Evolutionary conservation across 306 rosid species (phyloP).

Genomic region (Cucumis melo): DNA sequence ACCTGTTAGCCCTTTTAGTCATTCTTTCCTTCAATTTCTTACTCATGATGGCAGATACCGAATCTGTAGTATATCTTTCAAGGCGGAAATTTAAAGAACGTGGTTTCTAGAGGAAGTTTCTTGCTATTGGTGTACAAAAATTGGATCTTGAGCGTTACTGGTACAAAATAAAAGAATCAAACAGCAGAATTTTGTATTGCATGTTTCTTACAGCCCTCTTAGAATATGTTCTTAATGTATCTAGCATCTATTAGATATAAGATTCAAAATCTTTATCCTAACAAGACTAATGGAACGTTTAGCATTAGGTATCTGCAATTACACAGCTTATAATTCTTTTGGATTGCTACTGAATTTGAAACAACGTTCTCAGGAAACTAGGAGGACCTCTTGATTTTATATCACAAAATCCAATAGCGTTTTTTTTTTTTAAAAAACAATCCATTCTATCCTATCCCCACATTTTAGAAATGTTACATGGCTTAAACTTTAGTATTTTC

Average conservation of each 20-base stretch:
- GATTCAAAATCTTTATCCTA: background rate
- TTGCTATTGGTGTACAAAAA: background rate
- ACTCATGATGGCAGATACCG: background rate
- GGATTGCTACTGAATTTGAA: background rate
- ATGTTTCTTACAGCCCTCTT: background rate
- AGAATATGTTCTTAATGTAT: background rate
- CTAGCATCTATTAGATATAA: background rate
- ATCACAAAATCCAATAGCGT: background rate
- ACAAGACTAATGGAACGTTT: background rate
- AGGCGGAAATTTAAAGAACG: background rate
- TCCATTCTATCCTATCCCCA: background rate
- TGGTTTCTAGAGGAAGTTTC: background rate
- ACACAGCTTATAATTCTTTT: background rate
- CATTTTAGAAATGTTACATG: too few relatives aligned
- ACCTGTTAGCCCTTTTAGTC: background rate
- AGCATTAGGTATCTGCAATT: background rate
- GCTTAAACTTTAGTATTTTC: too few relatives aligned
- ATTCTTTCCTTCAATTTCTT: background rate
- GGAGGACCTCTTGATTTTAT: background rate
- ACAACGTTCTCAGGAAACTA: background rate
- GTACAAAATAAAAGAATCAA: background rate
- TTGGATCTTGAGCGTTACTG: background rate
- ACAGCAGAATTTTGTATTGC: background rate
- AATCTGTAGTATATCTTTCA: background rate
- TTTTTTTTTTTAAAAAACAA: background rate